Conservation (phyloP, 2,329 filamentous ascomycete species). For the Fusarium sambucinum region DNA sequence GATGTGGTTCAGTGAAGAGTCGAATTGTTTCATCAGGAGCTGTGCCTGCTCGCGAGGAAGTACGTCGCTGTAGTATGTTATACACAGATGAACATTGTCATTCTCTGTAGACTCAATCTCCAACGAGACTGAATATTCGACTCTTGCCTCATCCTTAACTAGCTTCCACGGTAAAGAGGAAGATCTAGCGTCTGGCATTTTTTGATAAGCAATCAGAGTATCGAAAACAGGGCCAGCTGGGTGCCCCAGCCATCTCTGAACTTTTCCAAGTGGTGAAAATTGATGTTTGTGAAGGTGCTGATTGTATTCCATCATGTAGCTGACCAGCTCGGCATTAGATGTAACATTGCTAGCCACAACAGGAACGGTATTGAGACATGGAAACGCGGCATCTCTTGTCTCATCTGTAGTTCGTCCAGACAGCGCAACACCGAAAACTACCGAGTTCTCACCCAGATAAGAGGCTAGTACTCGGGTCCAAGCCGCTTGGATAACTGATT, state of each 20-base stretch:
- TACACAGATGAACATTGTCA: conserved; percentile 67
- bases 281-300: conserved; percentile 75
- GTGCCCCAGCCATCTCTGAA: conserved; percentile 78
- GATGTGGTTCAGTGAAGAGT: conserved; percentile 72
- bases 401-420: conserved; percentile 76
- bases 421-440: conserved; percentile 84
- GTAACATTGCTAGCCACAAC: conserved; percentile 69
- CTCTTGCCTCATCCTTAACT: conserved; percentile 73
- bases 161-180: conserved; percentile 66
- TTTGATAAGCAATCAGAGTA: conserved; percentile 87
- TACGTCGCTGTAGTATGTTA: conserved; percentile 74
- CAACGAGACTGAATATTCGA: conserved; percentile 84
- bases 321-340: conserved; percentile 69
- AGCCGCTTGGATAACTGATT: conserved; percentile 79
- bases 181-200: conserved; percentile 54
- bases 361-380: conserved; percentile 85
- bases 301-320: conserved; percentile 74
- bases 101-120: conserved; percentile 73
- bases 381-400: conserved; percentile 74
- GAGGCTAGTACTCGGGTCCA: conserved; percentile 82
- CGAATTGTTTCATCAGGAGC: conserved; percentile 77
- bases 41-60: conserved; percentile 76
- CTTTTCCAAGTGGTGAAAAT: conserved; percentile 75
- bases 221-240: conserved; percentile 80
- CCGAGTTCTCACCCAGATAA: conserved; percentile 79